phyloP scores from a whole-genome alignment of 1,284 basidiomycete species.

The Melampsora abietis-canadensis region DNA sequence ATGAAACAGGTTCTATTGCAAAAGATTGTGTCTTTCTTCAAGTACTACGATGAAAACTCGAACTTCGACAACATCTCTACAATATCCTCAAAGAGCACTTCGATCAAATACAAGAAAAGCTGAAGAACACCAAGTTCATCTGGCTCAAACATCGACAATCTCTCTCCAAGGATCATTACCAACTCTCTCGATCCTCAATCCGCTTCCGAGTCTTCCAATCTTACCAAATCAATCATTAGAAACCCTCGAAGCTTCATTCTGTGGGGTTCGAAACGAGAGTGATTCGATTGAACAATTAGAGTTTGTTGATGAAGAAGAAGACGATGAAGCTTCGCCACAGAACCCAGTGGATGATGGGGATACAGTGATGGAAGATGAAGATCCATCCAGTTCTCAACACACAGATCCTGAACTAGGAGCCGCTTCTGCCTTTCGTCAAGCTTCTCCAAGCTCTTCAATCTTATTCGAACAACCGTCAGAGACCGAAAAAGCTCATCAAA shows the following conservation, averaged over 20 bases:
- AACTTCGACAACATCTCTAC: not conserved
- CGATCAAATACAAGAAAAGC: no score
- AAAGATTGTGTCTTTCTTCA: not conserved
- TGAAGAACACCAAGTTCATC: not conserved
- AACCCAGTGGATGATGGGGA: not conserved
- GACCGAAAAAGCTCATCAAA: not conserved
- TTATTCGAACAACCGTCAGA: not conserved
- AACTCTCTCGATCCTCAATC: not conserved
- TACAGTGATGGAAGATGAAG: not conserved
- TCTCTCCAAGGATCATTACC: not conserved
- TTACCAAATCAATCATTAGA: not conserved
- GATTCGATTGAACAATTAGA: not conserved
- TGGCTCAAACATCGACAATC: not conserved
- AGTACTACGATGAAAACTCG: not conserved
- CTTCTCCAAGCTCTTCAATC: not conserved
- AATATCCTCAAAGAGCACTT: no score
- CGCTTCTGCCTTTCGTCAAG: not conserved
- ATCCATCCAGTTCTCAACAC: not conserved
- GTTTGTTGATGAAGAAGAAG: not conserved
- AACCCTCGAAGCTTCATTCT: no score
- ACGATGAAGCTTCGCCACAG: not conserved
- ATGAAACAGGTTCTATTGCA: not conserved
- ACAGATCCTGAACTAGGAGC: not conserved
- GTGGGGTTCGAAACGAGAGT: no score
- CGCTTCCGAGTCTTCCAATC: not conserved